These are phyloP conservation scores for Phaeosphaeriaceae sp. DNA, from an alignment of 2,329 filamentous ascomycete species.

Conservation along the genomic window DNA sequence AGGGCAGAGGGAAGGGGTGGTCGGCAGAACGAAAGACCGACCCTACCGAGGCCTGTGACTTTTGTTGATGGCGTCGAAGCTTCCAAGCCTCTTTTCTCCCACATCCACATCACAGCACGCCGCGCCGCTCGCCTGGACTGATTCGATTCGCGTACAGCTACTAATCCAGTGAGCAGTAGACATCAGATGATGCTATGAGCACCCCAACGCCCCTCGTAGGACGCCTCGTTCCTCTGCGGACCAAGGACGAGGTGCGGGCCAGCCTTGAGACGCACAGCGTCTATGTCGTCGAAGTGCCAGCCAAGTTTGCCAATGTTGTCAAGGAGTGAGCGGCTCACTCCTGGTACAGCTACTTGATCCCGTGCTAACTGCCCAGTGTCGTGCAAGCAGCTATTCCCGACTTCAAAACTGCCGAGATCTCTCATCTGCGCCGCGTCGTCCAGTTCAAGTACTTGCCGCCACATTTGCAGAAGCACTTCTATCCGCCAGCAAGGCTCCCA, in stretches of 20 bases:
- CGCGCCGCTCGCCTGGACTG: background rate
- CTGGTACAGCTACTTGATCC: slow-evolving; percentile 12
- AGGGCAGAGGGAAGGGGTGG: background rate
- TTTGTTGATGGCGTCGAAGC: slow-evolving; percentile 11
- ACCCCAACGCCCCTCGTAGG: slow-evolving; percentile 22
- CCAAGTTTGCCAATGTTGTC: slow-evolving; percentile 73
- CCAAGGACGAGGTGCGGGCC: slow-evolving; percentile 59
- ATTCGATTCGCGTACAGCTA: background rate
- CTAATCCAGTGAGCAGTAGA: background rate
- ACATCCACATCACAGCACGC: slow-evolving; percentile 4
- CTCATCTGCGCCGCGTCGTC: slow-evolving; percentile 76
- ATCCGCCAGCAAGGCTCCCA: slow-evolving; percentile 39
- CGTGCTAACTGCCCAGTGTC: slow-evolving; percentile 46
- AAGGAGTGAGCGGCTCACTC: slow-evolving; percentile 66
- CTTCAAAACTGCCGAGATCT: slow-evolving; percentile 54
- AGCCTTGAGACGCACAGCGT: slow-evolving; percentile 64
- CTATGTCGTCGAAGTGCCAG: slow-evolving; percentile 75
- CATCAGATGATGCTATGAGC: slow-evolving; percentile 35
- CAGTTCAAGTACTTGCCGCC: slow-evolving; percentile 73
- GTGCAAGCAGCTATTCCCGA: slow-evolving; percentile 55
- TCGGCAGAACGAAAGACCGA: slow-evolving; percentile 14
- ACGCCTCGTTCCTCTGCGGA: slow-evolving; percentile 52
- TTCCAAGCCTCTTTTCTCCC: background rate
- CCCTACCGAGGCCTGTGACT: slow-evolving; percentile 15
- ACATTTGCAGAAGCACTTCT: slow-evolving; percentile 58